Evolutionary conservation across 495 filamentous ascomycete genomes (phyloP), one percentile per base, ranked within the genome.

Genomic region (Friedmanniomyces simplex): DNA sequence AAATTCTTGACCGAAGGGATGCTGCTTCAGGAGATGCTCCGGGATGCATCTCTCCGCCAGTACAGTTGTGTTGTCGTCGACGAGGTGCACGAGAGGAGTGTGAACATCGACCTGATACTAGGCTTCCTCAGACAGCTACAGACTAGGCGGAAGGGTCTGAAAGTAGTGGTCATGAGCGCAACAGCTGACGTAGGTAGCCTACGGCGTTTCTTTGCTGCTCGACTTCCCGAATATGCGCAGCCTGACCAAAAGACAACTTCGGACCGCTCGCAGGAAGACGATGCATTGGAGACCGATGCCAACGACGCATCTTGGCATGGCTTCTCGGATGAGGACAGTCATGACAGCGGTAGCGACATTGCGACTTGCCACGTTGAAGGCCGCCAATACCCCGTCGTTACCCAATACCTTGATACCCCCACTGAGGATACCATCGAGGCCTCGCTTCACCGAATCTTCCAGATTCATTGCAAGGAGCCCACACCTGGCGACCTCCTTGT

Each of bases 1-100:
- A 97, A 97, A 67, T 99, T 87, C 64, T 73, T 99, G 60, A 99
- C 94, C 0, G 94, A 99, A 69, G 94, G 94, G 53, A 97, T 95
- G 87, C 74, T 99, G 46, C 75, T 99, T 14, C 91, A 96, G 71
- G 94, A 99, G 69, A 84, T 97, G 74, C 71, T 97, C 43, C 78
- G 84, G 53, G 94, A 97, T 69, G 89, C 91, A 1, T 75, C 81
- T 68, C 72, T 99, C 62, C 79, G 76, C 28, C 80, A 86, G 64
- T 99, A 99, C 67, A 91, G 88, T 60, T 88, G 85, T 1, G 78
- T 99, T 2, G 77, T 97, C 49, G 87, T 99, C 11, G 94, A 99
- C 73, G 94, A 99, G 66, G 89, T 97, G 2, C 94, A 99, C 72
- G 94, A 99, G 71, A 79, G 94, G 54, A 94, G 91, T 54, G 81